These are phyloP conservation scores for Malbranchea zuffiana DNA, from an alignment of 2,329 filamentous ascomycete species.

Conservation along the genomic window DNA sequence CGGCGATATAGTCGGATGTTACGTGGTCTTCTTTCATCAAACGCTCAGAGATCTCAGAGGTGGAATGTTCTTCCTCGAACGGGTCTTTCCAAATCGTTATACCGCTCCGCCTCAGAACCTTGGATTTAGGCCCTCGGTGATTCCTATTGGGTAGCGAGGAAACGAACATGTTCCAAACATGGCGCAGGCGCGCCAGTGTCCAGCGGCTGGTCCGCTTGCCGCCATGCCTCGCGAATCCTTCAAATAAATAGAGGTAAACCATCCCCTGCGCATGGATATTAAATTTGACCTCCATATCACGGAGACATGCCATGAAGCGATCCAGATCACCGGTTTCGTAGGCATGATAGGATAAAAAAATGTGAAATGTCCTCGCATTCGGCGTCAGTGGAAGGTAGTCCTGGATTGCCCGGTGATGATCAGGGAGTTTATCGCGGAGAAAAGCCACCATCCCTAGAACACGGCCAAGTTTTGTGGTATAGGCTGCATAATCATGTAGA, in stretches of 20 bases:
- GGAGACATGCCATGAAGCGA: slow-evolving; percentile 58
- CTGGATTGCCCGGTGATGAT: slow-evolving; percentile 53
- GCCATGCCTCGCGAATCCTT: slow-evolving; percentile 68
- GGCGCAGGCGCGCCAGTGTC: slow-evolving; percentile 57
- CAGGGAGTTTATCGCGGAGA: slow-evolving; percentile 40
- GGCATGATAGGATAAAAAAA: slow-evolving; percentile 67
- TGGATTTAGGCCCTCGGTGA: no score
- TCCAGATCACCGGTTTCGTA: slow-evolving; percentile 58
- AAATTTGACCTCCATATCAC: slow-evolving; percentile 63
- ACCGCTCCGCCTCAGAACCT: slow-evolving; percentile 26
- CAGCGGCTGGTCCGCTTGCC: slow-evolving; percentile 56
- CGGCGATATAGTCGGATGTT: not conserved
- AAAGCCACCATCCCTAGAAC: slow-evolving; percentile 38
- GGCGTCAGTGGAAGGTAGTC: slow-evolving; percentile 56
- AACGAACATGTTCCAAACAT: slow-evolving; percentile 58
- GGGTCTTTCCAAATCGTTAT: no score
- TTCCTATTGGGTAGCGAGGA: slow-evolving; percentile 37
- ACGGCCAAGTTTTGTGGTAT: slow-evolving; percentile 37
- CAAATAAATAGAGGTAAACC: slow-evolving; percentile 70
- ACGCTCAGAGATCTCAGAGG: not conserved
- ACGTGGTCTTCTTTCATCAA: not conserved
- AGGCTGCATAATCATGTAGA: slow-evolving; percentile 23
- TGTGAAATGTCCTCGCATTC: slow-evolving; percentile 65
- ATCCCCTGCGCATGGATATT: slow-evolving; percentile 59
- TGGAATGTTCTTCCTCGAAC: no score